Base-by-base conservation (phyloP, 306 rosid genomes). In the Lathyrus sativus region DNA sequence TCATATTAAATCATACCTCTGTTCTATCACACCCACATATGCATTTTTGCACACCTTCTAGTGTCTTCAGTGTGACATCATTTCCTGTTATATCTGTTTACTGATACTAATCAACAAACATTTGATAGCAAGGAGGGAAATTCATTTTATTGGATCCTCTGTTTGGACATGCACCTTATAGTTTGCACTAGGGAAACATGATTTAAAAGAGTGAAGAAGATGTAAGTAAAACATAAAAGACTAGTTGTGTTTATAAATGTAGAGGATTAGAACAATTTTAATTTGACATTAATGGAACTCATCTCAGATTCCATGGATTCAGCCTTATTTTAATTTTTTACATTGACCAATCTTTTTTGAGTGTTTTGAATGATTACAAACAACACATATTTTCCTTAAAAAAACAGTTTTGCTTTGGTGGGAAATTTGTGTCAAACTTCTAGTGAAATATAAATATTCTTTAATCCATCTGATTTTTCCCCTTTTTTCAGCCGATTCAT, bases 401-500 rank as follows among this genome's bases (percentile, higher is more conserved):
- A 26, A 13, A 51, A 38, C 17, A 14, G 19, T 48, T 56, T 65
- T 31, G 26, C 33, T 29, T 54, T 5, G 43, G 11, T 50, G 51
- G 70, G 39, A 63, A 39, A 19, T 9, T 62, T 76, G 11, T 53
- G 67, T 68, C 59, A 10, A 49, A 62, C 62, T 46, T 58, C 53
- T 67, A 17, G 46, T 69, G 51, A 67, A 51, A 71, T 54, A 2
- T 63, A 38, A 46, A 26, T 51, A 37, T 56, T 58, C 50, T 63
- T 79, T 81, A 39, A 84, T 55, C 57, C 61, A 66, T 67, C 69
- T 76, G 46, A 66, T 14, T 53, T 53, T 67, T 65, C 9, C 18
- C 62, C 64, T 55, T 58, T 67, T 68, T 83, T 68, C 95, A 93
- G 99, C 89, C 97, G 99, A 72, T 93, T 93, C 85, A 93, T 93